Percentiles rank a stretch among this genome's conserved stretches.
phyloP scores from a whole-genome alignment of 176 grass and related monocot genomes.

The Oryza coarctata region DNA sequence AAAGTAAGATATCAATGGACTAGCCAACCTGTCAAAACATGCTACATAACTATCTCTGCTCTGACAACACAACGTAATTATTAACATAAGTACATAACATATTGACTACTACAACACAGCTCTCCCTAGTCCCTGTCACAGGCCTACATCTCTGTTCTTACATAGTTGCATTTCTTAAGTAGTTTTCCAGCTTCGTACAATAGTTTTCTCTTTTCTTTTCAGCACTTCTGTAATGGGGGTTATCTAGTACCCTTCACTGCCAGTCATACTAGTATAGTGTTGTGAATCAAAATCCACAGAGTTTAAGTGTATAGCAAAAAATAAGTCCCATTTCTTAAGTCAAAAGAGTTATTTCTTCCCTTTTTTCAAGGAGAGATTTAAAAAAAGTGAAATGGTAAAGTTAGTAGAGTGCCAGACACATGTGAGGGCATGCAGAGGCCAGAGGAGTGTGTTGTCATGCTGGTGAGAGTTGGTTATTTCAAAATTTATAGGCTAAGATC shows the following conservation, averaged over 20 bases:
- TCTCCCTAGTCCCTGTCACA: neutral
- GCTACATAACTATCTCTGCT: neutral
- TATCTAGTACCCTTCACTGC: neutral
- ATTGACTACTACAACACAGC: neutral
- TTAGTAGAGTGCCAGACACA: neutral
- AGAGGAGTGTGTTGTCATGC: neutral
- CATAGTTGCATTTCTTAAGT: neutral
- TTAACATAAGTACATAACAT: neutral
- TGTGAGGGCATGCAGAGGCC: neutral
- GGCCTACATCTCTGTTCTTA: neutral
- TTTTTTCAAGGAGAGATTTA: neutral
- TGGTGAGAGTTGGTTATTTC: neutral
- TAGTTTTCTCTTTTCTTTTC: neutral
- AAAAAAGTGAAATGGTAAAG: constrained; percentile 2
- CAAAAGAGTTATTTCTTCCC: neutral
- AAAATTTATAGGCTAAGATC: constrained; percentile 10
- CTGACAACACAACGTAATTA: neutral
- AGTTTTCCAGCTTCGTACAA: neutral
- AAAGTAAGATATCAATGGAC: neutral
- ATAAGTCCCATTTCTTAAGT: neutral
- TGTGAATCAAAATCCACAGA: neutral
- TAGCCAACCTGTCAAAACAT: neutral
- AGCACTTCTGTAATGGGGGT: neutral
- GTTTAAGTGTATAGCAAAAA: neutral
- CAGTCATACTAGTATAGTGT: neutral